These are phyloP conservation scores for Pseudopediastrum boryanum DNA, from an alignment of 139 green algal genomes.

Conservation along the genomic window DNA sequence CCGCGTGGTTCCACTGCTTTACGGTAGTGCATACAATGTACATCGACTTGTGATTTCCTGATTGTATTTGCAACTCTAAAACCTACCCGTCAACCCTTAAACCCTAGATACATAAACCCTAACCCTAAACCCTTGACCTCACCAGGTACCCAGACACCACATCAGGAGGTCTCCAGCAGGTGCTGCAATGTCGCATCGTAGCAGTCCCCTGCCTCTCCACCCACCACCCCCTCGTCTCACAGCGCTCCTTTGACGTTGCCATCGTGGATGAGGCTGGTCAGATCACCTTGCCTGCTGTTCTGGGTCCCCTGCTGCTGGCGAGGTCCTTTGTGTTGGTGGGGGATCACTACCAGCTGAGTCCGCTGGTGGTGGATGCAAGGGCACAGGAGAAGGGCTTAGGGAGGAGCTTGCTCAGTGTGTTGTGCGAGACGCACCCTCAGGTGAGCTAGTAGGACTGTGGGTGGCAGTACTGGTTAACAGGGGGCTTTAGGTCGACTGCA, in stretches of 20 bases:
- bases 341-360: conserved; percentile 76
- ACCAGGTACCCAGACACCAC: not conserved
- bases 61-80: too few species aligned
- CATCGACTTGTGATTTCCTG: too few species aligned
- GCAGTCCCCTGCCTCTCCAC: conserved; percentile 69
- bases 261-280: conserved; percentile 97
- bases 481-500: too few species aligned
- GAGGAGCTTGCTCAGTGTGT: conserved; percentile 79
- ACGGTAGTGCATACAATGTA: too few species aligned
- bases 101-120: not conserved
- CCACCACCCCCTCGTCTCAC: conserved; percentile 66
- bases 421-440: conserved; percentile 85
- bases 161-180: too few species aligned
- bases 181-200: conserved; percentile 25
- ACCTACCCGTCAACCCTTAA: too few species aligned
- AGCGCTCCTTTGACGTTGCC: conserved; percentile 86
- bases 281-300: conserved; percentile 67
- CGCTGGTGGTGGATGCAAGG: conserved; percentile 54
- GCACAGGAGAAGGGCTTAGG: conserved; percentile 73
- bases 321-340: conserved; percentile 84
- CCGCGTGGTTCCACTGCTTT: too few species aligned
- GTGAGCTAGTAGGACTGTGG: conserved; percentile 26
- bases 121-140: not conserved
- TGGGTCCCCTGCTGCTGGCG: conserved; percentile 75
- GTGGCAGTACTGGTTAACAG: too few species aligned